A percentile compares a stretch with the other conserved stretches of the same genome.
Evolutionary conservation across 768 basidiomycete genomes (phyloP).

Genomic region (Hygrocybe punicea): DNA sequence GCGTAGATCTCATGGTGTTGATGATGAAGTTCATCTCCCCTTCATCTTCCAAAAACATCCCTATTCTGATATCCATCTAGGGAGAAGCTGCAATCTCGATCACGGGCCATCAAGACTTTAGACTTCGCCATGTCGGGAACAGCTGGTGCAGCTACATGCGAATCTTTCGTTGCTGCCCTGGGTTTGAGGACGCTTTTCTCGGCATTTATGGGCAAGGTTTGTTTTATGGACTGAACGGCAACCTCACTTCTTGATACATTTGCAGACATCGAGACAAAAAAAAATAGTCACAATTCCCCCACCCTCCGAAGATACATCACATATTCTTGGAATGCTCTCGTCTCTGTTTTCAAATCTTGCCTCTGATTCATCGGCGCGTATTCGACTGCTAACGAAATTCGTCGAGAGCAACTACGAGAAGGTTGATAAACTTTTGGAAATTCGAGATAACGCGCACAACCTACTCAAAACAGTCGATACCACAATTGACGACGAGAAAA

Average conservation of each 20-base stretch:
- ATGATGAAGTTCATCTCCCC: conserved; percentile 85
- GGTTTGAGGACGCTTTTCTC: conserved; percentile 91
- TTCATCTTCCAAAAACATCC: not conserved
- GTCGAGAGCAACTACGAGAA: conserved; percentile 93
- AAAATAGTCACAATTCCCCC: conserved; percentile 46
- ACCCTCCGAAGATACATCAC: conserved; percentile 78
- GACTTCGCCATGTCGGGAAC: conserved; percentile 86
- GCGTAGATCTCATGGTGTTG: conserved; percentile 94
- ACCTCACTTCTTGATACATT: not conserved
- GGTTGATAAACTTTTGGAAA: conserved; percentile 86
- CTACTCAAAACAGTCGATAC: conserved; percentile 59
- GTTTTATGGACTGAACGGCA: conserved; percentile 9
- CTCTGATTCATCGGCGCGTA: conserved; percentile 76
- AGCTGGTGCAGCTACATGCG: conserved; percentile 65
- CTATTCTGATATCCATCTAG: conserved; percentile 36
- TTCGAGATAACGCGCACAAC: conserved; percentile 65
- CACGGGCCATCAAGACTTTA: conserved; percentile 84
- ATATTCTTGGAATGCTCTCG: conserved; percentile 82
- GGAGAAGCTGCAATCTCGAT: conserved; percentile 77
- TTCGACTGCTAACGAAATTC: conserved; percentile 87
- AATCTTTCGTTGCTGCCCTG: conserved; percentile 80
- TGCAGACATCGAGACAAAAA: conserved; percentile 59
- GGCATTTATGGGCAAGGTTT: conserved; percentile 90
- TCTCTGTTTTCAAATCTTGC: conserved; percentile 85
- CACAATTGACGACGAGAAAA: conserved; percentile 67